Evolutionary conservation across 148 eudicot genomes (phyloP).

Genomic region (Hydrangea macrophylla): DNA sequence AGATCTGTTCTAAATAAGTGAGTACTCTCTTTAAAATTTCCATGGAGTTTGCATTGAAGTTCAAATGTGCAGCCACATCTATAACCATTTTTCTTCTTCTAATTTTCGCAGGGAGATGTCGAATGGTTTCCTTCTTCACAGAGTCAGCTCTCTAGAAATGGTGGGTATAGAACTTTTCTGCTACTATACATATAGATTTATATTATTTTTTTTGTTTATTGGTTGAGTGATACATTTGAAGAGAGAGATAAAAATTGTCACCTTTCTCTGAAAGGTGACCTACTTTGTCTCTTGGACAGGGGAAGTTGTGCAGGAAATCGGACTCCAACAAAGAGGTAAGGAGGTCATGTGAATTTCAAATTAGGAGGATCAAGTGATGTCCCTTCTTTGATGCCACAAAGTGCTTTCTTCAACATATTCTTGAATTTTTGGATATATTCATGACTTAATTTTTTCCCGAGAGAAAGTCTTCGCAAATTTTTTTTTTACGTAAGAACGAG

Average conservation of each 20-base stretch:
- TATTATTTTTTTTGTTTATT: too few species aligned
- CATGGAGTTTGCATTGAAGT: background rate
- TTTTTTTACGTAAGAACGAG: background rate
- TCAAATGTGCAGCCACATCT: background rate
- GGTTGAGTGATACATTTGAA: background rate
- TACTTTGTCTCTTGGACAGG: constrained; percentile 42
- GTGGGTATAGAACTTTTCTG: constrained; percentile 24
- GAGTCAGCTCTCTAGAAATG: constrained; percentile 47
- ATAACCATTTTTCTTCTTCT: background rate
- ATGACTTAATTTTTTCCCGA: background rate
- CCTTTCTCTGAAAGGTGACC: constrained; percentile 31
- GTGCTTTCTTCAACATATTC: background rate
- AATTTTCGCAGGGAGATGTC: constrained; percentile 19
- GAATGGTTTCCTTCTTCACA: constrained; percentile 55
- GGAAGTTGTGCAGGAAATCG: constrained; percentile 25
- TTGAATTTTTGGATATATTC: background rate
- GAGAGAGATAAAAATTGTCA: background rate
- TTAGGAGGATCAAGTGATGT: background rate
- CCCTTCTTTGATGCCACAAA: background rate
- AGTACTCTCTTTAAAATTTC: background rate
- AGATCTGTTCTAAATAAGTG: constrained; percentile 17
- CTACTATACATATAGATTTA: background rate
- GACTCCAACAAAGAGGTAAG: constrained; percentile 36
- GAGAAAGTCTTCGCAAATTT: background rate
- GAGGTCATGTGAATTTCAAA: constrained; percentile 27